Conservation (phyloP, 257 asterid genomes). For the Solanum commersonii region DNA sequence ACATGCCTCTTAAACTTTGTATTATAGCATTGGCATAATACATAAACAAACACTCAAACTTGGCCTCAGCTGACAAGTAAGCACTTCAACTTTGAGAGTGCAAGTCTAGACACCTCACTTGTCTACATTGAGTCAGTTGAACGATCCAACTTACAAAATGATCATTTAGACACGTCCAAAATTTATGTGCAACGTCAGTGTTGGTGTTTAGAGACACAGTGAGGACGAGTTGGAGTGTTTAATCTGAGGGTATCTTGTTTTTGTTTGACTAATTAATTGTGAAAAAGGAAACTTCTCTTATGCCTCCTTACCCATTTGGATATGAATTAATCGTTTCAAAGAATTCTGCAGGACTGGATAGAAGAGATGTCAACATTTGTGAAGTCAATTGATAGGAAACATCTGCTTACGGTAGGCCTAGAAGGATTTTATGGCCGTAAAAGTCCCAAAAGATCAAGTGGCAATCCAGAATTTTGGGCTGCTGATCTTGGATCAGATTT, state of each 20-base stretch:
- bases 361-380: conserved; percentile 90
- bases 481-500: conserved; percentile 94
- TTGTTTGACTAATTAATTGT: neutral
- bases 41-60: neutral
- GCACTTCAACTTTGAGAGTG: neutral
- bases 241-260: neutral
- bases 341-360: conserved; percentile 83
- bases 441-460: conserved; percentile 62
- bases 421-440: conserved; percentile 97
- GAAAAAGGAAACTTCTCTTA: neutral
- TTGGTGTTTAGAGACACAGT: neutral
- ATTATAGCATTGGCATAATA: neutral
- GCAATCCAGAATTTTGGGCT: conserved; percentile 95
- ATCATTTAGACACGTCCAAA: neutral
- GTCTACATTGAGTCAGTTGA: neutral
- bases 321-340: neutral
- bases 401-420: conserved; percentile 81
- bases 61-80: neutral
- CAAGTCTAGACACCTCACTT: neutral
- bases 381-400: conserved; percentile 79
- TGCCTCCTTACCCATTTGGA: neutral
- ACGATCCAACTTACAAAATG: neutral
- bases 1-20: neutral
- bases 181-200: neutral
- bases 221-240: neutral